Evolutionary conservation across 2,329 filamentous ascomycete genomes (phyloP).

Genomic region (Paramyrothecium roridum): DNA sequence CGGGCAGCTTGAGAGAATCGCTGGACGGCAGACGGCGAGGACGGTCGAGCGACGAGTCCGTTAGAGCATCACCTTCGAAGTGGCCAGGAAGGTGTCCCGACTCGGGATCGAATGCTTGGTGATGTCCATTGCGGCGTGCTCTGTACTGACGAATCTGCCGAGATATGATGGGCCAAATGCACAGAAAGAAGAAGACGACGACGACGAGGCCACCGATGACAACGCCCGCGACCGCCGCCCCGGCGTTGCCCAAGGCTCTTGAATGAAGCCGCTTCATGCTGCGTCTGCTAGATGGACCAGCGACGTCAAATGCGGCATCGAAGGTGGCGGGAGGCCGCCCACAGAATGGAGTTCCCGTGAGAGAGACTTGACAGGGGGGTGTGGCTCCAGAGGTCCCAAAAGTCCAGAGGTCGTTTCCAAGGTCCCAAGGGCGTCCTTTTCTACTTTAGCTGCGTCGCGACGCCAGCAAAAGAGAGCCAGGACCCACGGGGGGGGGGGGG

Average conservation of each 20-base stretch:
- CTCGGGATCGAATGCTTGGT: background rate
- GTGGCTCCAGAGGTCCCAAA: background rate
- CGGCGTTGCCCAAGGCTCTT: background rate
- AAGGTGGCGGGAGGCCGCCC: background rate
- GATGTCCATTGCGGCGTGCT: background rate
- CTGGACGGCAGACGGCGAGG: slow-evolving; percentile 29
- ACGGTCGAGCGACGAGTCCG: slow-evolving; percentile 11
- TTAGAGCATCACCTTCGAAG: slow-evolving; percentile 26
- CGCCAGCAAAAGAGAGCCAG: background rate
- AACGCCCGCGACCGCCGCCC: background rate
- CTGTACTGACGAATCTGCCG: background rate
- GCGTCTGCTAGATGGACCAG: background rate
- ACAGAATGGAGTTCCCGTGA: background rate
- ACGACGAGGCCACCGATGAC: background rate
- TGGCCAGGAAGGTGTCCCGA: background rate
- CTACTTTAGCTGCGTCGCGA: background rate
- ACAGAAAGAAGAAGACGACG: background rate
- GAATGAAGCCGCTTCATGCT: background rate
- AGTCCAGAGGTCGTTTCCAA: background rate
- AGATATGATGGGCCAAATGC: background rate
- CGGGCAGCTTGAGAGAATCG: slow-evolving; percentile 29
- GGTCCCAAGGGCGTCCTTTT: background rate
- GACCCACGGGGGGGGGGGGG: background rate
- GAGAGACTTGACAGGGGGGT: background rate
- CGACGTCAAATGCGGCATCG: background rate